These are phyloP conservation scores for Pseudisothecium myosuroides DNA, from an alignment of 225 moss, liverwort and hornwort species.

Conservation along the genomic window DNA sequence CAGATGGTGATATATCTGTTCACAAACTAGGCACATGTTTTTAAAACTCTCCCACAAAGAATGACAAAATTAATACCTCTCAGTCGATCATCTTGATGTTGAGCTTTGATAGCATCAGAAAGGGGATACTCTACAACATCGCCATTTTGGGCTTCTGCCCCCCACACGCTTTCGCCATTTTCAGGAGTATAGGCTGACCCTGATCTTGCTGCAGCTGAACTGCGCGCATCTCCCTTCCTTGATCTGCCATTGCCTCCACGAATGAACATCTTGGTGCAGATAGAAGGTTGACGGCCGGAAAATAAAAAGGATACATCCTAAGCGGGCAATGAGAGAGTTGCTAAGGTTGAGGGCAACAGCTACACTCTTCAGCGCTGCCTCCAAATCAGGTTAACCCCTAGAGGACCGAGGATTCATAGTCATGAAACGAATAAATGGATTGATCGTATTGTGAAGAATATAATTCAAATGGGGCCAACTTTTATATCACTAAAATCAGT, in stretches of 20 bases:
- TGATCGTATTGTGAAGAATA: not conserved
- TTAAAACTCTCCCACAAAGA: not conserved
- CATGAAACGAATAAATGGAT: not conserved
- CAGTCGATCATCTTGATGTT: conserved; percentile 57
- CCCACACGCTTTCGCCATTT: conserved; percentile 27
- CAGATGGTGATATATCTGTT: not conserved
- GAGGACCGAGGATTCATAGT: not conserved
- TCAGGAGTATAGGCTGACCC: conserved; percentile 20
- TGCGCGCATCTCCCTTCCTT: conserved; percentile 64
- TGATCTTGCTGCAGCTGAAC: conserved; percentile 46
- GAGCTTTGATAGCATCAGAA: conserved; percentile 46
- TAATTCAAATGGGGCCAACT: not conserved
- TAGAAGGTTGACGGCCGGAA: not conserved
- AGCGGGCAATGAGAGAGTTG: not conserved
- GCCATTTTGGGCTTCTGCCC: conserved; percentile 48
- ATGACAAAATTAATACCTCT: conserved; percentile 23
- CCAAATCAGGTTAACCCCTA: not conserved
- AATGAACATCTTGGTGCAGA: not conserved
- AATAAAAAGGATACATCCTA: not conserved
- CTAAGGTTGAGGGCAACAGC: not conserved
- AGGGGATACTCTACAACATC: conserved; percentile 71
- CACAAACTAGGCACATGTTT: not conserved
- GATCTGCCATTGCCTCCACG: conserved; percentile 22
- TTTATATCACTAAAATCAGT: not conserved
- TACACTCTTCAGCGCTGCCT: not conserved